A percentile compares a stretch with the other conserved stretches of the same genome.
Conservation (phyloP, 2,329 filamentous ascomycete genomes). For the Diaporthe vaccinii region DNA sequence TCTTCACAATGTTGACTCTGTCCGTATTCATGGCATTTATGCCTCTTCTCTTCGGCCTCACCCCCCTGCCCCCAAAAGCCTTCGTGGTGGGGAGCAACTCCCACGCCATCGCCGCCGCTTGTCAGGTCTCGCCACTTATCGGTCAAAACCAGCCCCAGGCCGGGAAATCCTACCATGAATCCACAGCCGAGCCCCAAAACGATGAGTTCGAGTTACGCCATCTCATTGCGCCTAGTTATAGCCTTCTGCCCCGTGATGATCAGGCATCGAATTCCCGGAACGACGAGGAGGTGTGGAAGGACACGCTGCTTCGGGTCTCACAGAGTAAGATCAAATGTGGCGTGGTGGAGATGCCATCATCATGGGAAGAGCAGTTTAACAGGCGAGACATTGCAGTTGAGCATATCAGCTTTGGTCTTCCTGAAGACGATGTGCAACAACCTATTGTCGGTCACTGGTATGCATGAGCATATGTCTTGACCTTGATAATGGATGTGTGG, state of each 20-base stretch:
- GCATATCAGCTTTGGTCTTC: slow-evolving; percentile 1
- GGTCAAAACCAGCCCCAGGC: not conserved
- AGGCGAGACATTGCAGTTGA: not conserved
- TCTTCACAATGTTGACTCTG: not conserved
- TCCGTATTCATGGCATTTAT: not conserved
- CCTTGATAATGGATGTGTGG: not conserved
- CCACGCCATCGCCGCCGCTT: slow-evolving; percentile 9
- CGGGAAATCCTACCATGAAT: not conserved
- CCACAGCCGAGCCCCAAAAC: not conserved
- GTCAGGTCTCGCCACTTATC: slow-evolving; percentile 7
- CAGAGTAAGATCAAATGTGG: slow-evolving; percentile 1
- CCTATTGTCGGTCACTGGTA: not conserved
- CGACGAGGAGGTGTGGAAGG: not conserved
- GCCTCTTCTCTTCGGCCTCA: not conserved
- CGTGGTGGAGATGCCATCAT: slow-evolving; percentile 2
- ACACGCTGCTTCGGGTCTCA: not conserved
- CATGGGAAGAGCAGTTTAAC: not conserved
- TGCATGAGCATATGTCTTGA: not conserved
- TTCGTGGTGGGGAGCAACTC: slow-evolving; percentile 23
- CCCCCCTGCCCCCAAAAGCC: not conserved
- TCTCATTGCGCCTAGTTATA: not conserved
- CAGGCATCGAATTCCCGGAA: not conserved
- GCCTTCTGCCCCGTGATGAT: not conserved
- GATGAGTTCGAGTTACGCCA: not conserved
- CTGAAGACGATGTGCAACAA: not conserved